Base-by-base conservation (phyloP, 176 grass and related monocot species). In the Metroxylon sagu region DNA sequence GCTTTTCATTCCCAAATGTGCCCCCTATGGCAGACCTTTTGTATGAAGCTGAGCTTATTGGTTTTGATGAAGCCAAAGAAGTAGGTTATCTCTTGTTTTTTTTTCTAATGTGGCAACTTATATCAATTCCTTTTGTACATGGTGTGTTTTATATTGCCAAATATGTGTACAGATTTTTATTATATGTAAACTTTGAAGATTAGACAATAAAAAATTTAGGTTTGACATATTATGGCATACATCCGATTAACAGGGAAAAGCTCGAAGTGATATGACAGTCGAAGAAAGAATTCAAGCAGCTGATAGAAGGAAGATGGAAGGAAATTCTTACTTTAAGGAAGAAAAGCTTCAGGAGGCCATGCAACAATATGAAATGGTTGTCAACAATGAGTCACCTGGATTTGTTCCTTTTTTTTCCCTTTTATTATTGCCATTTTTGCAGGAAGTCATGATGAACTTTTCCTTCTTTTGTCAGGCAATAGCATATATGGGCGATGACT, bases 1-100 rank as follows among this genome's bases (percentile, higher is more conserved):
- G 64, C 63, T 98, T 98, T 80, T 98, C 93, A 67, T 98, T 98
- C 70, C 93, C 93, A 61, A 98, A 98, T 79, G 93, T 98, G 16
- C 81, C 93, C 50, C 87, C 93, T 25, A 85, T 83, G 79, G 79
- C 93, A 58, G 79, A 98, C 58, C 87, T 92, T 67, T 21, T 92
- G 50, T 98, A 98, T 68, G 84, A 92, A 77, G 93, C 83, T 67
- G 87, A 92, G 67, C 93, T 92, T 73, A 88, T 98, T 57, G 93
- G 87, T 53, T 92, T 83, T 73, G 87, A 92, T 83, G 87, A 92
- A 55, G 64, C 76, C 49, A 88, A 98, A 79, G 87, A 98, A 85
- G 93, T 89, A 87, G 6, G 66, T 62, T 15, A 7, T 17, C 6
- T 25, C 18, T 48, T 76, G 3, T 39, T 16, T 58, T 39, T 16